phyloP scores from a whole-genome alignment of 257 asterid species.

The Misopates orontium region DNA sequence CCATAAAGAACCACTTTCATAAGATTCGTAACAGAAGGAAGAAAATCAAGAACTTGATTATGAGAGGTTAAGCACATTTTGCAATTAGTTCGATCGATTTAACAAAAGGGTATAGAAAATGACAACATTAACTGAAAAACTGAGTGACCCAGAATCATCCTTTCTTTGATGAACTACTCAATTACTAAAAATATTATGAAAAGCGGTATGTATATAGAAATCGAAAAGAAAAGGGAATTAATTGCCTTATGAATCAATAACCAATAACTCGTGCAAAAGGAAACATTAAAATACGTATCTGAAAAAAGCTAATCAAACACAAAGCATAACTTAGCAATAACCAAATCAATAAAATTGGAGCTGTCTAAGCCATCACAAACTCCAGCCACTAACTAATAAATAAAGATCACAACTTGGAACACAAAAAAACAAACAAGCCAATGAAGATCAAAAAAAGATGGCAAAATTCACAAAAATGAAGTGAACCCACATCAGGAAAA shows the following conservation, averaged over 20 bases:
- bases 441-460: constrained; percentile 33
- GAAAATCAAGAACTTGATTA: not conserved
- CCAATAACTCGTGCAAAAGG: constrained; percentile 15
- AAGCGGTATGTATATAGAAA: too few species aligned
- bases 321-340: too few species aligned
- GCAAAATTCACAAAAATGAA: constrained; percentile 4
- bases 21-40: not conserved
- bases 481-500: constrained; percentile 31
- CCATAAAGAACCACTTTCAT: not conserved
- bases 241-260: not conserved
- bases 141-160: constrained; percentile 12
- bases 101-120: not conserved
- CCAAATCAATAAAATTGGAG: constrained; percentile 25
- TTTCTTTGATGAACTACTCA: constrained; percentile 1
- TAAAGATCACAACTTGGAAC: constrained; percentile 36
- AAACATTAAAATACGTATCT: too few species aligned
- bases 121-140: not conserved
- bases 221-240: not conserved
- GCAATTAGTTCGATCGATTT: not conserved
- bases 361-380: constrained; percentile 25
- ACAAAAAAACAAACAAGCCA: constrained; percentile 22
- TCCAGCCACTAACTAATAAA: constrained; percentile 22
- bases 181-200: too few species aligned
- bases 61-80: not conserved
- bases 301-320: too few species aligned